Evolutionary conservation across 129 eudicot species (phyloP), one percentile per base, ranked within the genome.

Genomic region (Smallanthus sonchifolius): DNA sequence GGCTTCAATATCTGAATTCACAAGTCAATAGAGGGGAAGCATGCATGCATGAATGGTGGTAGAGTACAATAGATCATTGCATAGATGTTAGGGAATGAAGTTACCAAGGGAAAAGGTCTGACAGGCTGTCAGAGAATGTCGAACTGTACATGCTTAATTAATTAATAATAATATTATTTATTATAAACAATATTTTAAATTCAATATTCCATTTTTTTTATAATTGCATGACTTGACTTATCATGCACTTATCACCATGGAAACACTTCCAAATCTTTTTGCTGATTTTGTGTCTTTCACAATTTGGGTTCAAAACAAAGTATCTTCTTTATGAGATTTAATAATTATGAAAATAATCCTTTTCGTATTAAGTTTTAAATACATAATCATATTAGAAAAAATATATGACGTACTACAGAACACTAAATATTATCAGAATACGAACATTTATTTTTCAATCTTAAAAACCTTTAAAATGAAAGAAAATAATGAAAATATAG

Each of bases 71-170:
- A 32, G 45, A 0, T 5, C 34, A 43, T 0, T 30, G 68, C 73
- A 71, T 16, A 15, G 32, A 49, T 28, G 14, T 72, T 15, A 39
- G 49, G 40, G 73, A 78, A 49, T 44, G 67, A 78, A 78, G 72
- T 70, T 78, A 62, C 72, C 72, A 71, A 32, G 57, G 62, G 65
- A 24, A 67, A 65, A 35, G 52, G 66, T 78, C 69, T 60, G 73
- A 14, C 68, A 69, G 39, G 67, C 73, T 82, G 87, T 79, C 77
- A 84, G 81, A 70, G 92, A 84, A 84, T 82, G 86, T 87, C 86
- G 39, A 76, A 83, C 77, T 76, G 83, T 83, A 51, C 57, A 62
- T 44, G 59, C 49, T 84, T 9, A 45, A 32, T 37, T 77, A 54
- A 78, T 56, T 51, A 71, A 86, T 79, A 8, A 54, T 54, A 8